These are phyloP conservation scores for Puccinia polysora DNA, from an alignment of 1,284 basidiomycete species.

Conservation along the genomic window DNA sequence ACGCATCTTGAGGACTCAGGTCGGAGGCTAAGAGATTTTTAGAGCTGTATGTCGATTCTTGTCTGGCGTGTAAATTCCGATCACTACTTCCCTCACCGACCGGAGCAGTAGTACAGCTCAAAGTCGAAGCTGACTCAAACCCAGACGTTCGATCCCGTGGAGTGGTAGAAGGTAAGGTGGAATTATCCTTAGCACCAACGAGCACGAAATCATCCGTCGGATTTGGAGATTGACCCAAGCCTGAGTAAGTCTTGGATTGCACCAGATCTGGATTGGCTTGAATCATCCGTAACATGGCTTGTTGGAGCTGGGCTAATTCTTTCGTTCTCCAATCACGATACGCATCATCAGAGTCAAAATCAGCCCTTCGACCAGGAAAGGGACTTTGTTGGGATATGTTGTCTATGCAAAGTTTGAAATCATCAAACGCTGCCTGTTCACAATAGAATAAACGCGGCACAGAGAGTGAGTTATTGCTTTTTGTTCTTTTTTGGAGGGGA, in stretches of 20 bases:
- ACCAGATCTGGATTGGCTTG: constrained; percentile 80
- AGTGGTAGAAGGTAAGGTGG: constrained; percentile 2
- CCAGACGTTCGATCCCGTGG: constrained; percentile 10
- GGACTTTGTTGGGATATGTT: constrained; percentile 77
- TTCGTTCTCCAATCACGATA: constrained; percentile 77
- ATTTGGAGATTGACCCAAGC: neutral
- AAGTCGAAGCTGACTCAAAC: constrained; percentile 9
- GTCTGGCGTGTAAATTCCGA: constrained; percentile 16
- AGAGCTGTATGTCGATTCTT: constrained; percentile 22
- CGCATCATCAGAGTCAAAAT: constrained; percentile 73
- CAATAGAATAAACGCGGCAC: too few relatives aligned
- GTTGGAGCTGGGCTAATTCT: constrained; percentile 79
- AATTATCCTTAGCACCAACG: constrained; percentile 7
- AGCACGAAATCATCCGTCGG: constrained; percentile 39
- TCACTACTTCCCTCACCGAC: constrained; percentile 5
- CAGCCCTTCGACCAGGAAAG: constrained; percentile 78
- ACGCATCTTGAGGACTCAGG: neutral
- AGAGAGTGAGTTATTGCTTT: too few relatives aligned
- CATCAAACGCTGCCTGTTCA: constrained; percentile 29
- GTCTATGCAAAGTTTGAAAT: constrained; percentile 73
- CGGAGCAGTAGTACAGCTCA: neutral
- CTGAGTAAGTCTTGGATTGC: constrained; percentile 54
- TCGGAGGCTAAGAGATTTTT: neutral
- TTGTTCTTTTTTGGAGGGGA: too few relatives aligned
- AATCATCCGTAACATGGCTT: constrained; percentile 82